phyloP scores from a whole-genome alignment of 2,329 filamentous ascomycete species.

The Arachnomyces sp. region DNA sequence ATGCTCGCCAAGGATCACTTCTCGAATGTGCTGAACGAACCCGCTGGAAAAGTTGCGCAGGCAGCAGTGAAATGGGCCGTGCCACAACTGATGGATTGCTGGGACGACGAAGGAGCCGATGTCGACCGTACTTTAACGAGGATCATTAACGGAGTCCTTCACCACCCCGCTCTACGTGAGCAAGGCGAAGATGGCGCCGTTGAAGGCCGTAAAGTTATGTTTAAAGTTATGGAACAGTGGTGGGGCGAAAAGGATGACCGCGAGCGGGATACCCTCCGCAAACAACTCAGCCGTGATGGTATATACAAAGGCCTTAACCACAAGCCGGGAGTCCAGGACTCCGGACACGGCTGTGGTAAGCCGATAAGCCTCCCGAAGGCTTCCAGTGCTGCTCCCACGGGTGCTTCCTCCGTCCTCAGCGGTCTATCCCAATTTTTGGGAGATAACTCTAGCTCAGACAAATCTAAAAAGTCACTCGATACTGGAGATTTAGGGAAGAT shows the following conservation, averaged over 20 bases:
- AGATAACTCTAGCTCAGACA: conserved; percentile 22
- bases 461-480: conserved; percentile 13
- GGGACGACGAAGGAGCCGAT: conserved; percentile 70
- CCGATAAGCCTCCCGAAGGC: conserved; percentile 65
- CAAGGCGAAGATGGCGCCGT: conserved; percentile 61
- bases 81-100: conserved; percentile 79
- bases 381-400: conserved; percentile 17
- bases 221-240: conserved; percentile 72
- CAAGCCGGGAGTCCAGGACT: conserved; percentile 75
- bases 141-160: conserved; percentile 75
- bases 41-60: conserved; percentile 74
- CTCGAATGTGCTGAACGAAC: conserved; percentile 80
- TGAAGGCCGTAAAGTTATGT: conserved; percentile 71
- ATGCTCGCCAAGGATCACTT: conserved; percentile 98
- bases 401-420: conserved; percentile 26
- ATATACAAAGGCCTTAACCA: conserved; percentile 75
- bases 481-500: conserved; percentile 40
- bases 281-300: conserved; percentile 69
- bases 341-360: conserved; percentile 78
- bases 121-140: conserved; percentile 62
- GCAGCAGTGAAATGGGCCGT: conserved; percentile 77
- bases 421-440: conserved; percentile 21
- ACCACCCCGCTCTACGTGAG: conserved; percentile 74
- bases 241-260: conserved; percentile 61
- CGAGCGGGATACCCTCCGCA: conserved; percentile 60